Conservation (phyloP, 202 grass and related monocot species). For the Zizania palustris region DNA sequence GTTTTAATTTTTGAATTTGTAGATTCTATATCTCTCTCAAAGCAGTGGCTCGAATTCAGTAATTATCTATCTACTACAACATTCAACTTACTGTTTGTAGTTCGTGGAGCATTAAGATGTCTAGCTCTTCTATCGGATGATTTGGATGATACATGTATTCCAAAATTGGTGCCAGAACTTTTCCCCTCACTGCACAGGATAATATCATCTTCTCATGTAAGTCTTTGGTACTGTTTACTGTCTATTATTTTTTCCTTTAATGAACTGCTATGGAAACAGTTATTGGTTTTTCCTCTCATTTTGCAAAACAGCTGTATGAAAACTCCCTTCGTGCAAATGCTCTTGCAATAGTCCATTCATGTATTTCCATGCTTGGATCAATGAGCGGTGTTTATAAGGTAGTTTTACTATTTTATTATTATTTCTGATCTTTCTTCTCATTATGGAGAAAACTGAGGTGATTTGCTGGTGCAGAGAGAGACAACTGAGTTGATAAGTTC, state of each 20-base stretch:
- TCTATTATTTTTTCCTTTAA: constrained; percentile 1
- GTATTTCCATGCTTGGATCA: constrained; percentile 91
- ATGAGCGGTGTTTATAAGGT: constrained; percentile 98
- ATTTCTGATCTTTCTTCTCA: background rate
- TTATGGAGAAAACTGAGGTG: constrained; percentile 25
- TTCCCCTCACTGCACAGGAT: constrained; percentile 84
- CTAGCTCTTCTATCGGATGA: constrained; percentile 90
- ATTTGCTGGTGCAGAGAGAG: constrained; percentile 66
- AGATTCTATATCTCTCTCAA: background rate
- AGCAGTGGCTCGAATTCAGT: background rate
- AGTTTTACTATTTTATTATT: constrained; percentile 36
- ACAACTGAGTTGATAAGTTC: constrained; percentile 67
- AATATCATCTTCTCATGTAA: constrained; percentile 84
- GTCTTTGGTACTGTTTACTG: constrained; percentile 32
- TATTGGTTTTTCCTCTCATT: constrained; percentile 44
- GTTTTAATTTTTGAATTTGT: constrained; percentile 11
- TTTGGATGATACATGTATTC: constrained; percentile 88
- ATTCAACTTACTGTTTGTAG: constrained; percentile 46
- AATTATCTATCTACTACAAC: constrained; percentile 6
- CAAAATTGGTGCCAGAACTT: constrained; percentile 83
- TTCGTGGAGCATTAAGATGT: constrained; percentile 94
- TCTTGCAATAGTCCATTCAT: constrained; percentile 86
- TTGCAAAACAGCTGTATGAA: constrained; percentile 70
- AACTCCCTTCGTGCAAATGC: constrained; percentile 87
- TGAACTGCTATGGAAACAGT: constrained; percentile 27